Percentiles rank a stretch among this genome's conserved stretches.
Evolutionary conservation across 495 filamentous ascomycete genomes (phyloP).

Genomic region (Hypoxylon fragiforme): DNA sequence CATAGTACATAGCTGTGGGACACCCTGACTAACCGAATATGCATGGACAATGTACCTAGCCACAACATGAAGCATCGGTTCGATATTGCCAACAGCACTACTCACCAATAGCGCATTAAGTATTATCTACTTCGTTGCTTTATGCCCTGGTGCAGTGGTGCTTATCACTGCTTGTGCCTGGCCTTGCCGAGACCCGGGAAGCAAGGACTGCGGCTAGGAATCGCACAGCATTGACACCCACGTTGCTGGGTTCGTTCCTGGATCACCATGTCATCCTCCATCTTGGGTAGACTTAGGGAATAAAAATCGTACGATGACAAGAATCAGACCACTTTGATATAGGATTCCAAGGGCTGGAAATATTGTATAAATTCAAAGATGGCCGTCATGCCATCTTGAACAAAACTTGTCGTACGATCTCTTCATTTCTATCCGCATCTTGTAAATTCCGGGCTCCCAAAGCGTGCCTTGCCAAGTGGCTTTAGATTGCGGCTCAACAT

Average conservation of each 20-base stretch:
- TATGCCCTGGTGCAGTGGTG: no score
- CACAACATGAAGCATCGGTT: conserved; percentile 17
- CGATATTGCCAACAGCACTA: conserved; percentile 1
- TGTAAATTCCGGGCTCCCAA: not conserved
- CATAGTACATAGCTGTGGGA: no score
- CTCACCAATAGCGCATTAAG: conserved; percentile 15
- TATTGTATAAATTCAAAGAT: conserved; percentile 28
- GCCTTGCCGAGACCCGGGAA: conserved; percentile 17
- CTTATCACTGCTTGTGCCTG: conserved; percentile 18
- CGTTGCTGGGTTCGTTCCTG: conserved; percentile 7
- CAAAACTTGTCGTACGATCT: conserved; percentile 29
- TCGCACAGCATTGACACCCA: conserved; percentile 17
- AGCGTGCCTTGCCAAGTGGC: conserved; percentile 17
- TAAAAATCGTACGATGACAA: conserved; percentile 31
- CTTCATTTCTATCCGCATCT: conserved; percentile 11
- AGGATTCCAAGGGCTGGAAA: conserved; percentile 21
- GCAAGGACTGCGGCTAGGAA: no score
- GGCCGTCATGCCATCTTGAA: conserved; percentile 25
- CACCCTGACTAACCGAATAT: not conserved
- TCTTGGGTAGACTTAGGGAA: conserved; percentile 9
- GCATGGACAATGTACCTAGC: conserved; percentile 14
- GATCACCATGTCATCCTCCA: conserved; percentile 24
- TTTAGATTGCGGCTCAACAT: conserved; percentile 7
- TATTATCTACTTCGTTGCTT: conserved; percentile 9
- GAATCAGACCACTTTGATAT: conserved; percentile 31